Conservation (phyloP, 1,284 basidiomycete genomes). For the Fomitiporia mediterranea region DNA sequence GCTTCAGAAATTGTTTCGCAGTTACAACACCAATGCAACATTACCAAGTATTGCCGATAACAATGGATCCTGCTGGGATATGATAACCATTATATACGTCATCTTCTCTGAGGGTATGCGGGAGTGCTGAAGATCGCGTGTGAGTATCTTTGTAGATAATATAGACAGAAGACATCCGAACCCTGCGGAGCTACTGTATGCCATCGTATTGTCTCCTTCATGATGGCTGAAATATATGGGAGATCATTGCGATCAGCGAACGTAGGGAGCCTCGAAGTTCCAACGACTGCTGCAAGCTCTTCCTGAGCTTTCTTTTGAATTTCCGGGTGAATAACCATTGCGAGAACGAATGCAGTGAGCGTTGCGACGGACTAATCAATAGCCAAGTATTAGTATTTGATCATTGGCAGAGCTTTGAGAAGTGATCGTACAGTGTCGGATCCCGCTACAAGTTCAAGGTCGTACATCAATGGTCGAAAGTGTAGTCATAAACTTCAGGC, state of each 20-base stretch:
- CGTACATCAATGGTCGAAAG: too few species aligned
- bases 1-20: neutral
- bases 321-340: constrained; percentile 48
- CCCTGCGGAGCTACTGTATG: constrained; percentile 41
- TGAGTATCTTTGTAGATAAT: constrained; percentile 14
- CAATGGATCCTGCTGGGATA: constrained; percentile 20
- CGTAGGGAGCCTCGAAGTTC: constrained; percentile 54
- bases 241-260: constrained; percentile 54
- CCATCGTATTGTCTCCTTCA: constrained; percentile 64
- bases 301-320: constrained; percentile 50
- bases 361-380: constrained; percentile 43
- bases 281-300: constrained; percentile 58
- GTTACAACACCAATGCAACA: neutral
- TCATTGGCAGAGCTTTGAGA: neutral
- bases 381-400: neutral
- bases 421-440: constrained; percentile 4
- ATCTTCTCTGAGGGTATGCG: constrained; percentile 18
- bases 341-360: constrained; percentile 48
- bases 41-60: constrained; percentile 22
- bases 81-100: constrained; percentile 20
- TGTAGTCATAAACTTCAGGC: neutral
- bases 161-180: neutral
- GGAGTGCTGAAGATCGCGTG: constrained; percentile 15
- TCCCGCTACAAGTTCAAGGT: neutral
- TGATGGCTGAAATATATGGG: constrained; percentile 56